Conservation (phyloP, 495 filamentous ascomycete species). For the Penicillium bialowiezense region DNA sequence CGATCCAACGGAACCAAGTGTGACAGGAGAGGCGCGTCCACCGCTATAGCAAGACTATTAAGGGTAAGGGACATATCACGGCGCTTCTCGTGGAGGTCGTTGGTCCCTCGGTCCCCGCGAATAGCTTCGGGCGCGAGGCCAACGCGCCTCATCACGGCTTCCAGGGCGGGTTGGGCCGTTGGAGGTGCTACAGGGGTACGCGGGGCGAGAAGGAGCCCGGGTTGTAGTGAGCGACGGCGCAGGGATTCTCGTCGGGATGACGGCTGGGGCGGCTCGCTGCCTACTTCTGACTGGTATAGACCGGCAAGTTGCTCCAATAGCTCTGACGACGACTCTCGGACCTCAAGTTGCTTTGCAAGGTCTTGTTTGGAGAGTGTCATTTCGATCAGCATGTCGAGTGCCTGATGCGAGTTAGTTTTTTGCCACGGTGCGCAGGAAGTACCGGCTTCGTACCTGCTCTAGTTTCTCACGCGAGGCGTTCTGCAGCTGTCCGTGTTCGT, state of each 20-base stretch:
- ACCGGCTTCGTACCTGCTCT: slow-evolving; percentile 31
- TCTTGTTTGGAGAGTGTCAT: slow-evolving; percentile 36
- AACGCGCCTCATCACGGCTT: slow-evolving; percentile 36
- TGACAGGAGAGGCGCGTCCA: slow-evolving; percentile 31
- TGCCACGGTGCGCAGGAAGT: not conserved
- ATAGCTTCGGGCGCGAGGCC: slow-evolving; percentile 34
- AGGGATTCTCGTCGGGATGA: slow-evolving; percentile 31
- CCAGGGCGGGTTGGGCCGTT: slow-evolving; percentile 28
- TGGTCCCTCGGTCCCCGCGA: slow-evolving; percentile 17
- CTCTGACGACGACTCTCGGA: slow-evolving; percentile 37
- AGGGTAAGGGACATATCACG: slow-evolving; percentile 26
- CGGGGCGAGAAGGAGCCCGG: slow-evolving; percentile 12
- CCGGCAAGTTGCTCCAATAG: slow-evolving; percentile 32
- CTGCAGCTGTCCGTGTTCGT: slow-evolving; percentile 30
- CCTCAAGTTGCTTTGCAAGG: slow-evolving; percentile 26
- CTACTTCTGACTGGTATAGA: slow-evolving; percentile 33
- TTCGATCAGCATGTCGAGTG: slow-evolving; percentile 30
- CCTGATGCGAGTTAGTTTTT: slow-evolving; percentile 21
- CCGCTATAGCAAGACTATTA: slow-evolving; percentile 22
- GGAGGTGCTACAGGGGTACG: slow-evolving; percentile 11
- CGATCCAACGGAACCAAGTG: slow-evolving; percentile 28
- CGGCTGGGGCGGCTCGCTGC: slow-evolving; percentile 19
- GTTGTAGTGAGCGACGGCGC: slow-evolving; percentile 28
- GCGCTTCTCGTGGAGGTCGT: slow-evolving; percentile 30
- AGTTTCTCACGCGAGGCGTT: slow-evolving; percentile 31